Percentiles rank a stretch among this genome's conserved stretches.
Conservation (phyloP, 257 asterid species). For the Gynochthodes officinalis region DNA sequence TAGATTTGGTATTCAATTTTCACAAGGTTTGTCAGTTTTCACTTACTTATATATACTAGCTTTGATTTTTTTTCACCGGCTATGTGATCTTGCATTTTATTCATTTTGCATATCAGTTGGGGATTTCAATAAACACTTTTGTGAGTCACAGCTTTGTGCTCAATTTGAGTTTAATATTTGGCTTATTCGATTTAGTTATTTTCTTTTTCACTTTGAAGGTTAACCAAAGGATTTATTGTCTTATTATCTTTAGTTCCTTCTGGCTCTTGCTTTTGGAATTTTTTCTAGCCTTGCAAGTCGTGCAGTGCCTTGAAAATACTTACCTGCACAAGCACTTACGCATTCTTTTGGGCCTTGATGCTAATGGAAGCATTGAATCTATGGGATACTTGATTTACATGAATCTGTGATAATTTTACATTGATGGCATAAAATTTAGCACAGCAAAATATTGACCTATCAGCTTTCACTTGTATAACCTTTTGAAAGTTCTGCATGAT, state of each 20-base stretch:
- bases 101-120: neutral
- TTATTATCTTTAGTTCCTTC: neutral
- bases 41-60: neutral
- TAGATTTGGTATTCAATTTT: constrained; percentile 90
- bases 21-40: constrained; percentile 62
- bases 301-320: neutral
- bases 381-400: neutral
- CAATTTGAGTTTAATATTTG: neutral
- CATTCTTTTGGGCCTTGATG: neutral
- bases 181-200: constrained; percentile 1
- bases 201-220: neutral
- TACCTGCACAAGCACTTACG: too few species aligned
- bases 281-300: neutral
- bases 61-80: neutral
- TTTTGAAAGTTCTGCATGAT: neutral
- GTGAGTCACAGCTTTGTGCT: neutral
- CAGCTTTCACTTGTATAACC: neutral
- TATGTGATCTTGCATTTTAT: neutral
- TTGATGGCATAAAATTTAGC: too few species aligned
- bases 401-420: neutral
- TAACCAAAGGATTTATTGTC: neutral
- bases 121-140: neutral
- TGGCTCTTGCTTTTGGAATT: neutral
- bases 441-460: too few species aligned
- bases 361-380: too few species aligned